Evolutionary conservation across 2,329 filamentous ascomycete species (phyloP).

Genomic region (Chaetomium globosum): DNA sequence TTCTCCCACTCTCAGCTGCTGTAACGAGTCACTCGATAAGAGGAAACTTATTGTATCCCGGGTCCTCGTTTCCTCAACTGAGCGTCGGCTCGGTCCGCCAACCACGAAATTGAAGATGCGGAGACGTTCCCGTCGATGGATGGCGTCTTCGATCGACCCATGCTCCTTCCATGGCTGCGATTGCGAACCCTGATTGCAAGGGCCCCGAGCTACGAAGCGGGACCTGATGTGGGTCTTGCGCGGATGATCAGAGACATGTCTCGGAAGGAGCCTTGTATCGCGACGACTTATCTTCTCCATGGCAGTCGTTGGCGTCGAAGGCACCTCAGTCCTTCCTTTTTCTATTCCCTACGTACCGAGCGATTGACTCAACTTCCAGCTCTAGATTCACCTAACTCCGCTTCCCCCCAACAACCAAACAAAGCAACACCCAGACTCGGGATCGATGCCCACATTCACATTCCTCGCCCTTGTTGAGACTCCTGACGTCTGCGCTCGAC

Average conservation of each 20-base stretch:
- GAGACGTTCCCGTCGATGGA: background rate
- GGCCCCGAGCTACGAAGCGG: background rate
- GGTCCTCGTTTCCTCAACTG: background rate
- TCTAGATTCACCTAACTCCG: background rate
- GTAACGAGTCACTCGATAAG: background rate
- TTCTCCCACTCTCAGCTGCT: background rate
- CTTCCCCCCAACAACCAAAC: background rate
- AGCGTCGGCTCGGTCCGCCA: background rate
- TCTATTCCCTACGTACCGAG: background rate
- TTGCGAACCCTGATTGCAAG: slow-evolving; percentile 3
- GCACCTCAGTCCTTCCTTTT: background rate
- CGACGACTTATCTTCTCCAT: background rate
- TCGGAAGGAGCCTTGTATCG: slow-evolving; percentile 12
- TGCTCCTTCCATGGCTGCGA: background rate
- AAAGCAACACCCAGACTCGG: background rate
- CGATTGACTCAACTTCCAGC: background rate
- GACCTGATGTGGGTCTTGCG: slow-evolving; percentile 11
- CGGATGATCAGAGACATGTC: slow-evolving; percentile 18
- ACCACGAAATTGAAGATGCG: background rate
- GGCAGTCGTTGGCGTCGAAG: no score
- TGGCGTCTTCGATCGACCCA: slow-evolving; percentile 1
- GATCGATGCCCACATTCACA: background rate
- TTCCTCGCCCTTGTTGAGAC: no score
- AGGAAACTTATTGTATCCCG: background rate
- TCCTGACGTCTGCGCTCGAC: background rate